Evolutionary conservation across 768 basidiomycete genomes (phyloP), one percentile per base, ranked within the genome.

Genomic region (Pleurotus giganteus): DNA sequence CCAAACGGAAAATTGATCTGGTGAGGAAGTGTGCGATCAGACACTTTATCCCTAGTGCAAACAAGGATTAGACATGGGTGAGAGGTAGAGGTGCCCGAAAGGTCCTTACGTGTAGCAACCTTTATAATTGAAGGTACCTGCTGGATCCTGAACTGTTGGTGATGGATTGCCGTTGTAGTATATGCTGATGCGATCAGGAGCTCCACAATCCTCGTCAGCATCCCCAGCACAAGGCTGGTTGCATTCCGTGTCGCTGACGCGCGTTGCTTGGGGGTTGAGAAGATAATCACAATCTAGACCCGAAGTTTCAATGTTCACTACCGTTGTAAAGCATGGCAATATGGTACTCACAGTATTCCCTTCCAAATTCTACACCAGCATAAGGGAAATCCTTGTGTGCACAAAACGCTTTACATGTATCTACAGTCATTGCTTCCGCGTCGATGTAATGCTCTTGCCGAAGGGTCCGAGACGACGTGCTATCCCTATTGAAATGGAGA

Each of bases 321-420:
- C 7, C 15, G 7, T 11, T 19, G n/a, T 12, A 7, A 41, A 41
- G n/a, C 19, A 26, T n/a, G 11, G 2, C 26, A 4, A 9, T 21
- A 12, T 26, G n/a, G n/a, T 28, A 49, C 60, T 43, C 47, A 63
- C 61, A 63, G 29, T 60, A 63, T 43, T 63, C 60, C 15, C 34
- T 43, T 15, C 57, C 51, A 42, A 53, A 63, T 51, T 63, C 61
- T 11, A 61, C 7, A 2, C 61, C 60, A 28, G 47, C 53, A 32
- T 46, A 56, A 12, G 55, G 32, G 29, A 49, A 57, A n/a, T 60
- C 61, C 6, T 31, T 32, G 17, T 42, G 47, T 8, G 41, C 27
- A 43, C 61, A 62, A 8, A 37, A 34, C 9, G 31, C 28, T 24
- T 32, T 50, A 32, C 49, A 50, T 27, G 34, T 23, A 13, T 37